Conservation (phyloP, 208 protist genomes). For the Leishmania tarentolae region DNA sequence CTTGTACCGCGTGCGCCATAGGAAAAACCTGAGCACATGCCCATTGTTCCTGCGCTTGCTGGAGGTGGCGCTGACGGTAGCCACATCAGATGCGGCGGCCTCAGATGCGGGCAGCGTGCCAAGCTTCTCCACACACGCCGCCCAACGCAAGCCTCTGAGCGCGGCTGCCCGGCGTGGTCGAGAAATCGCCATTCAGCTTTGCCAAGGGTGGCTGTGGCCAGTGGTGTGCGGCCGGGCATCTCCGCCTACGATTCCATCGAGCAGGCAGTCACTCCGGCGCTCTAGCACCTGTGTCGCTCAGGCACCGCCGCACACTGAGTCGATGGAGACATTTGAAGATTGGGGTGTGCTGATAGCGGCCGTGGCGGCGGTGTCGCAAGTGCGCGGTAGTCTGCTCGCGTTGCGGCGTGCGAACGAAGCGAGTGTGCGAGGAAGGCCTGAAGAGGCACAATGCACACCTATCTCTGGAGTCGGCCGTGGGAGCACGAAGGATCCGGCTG, state of each 20-base stretch:
- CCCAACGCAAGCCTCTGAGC: neutral
- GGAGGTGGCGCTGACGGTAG: conserved; percentile 34
- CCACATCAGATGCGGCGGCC: neutral
- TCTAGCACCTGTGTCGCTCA: neutral
- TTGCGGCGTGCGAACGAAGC: conserved; percentile 14
- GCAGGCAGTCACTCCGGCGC: neutral
- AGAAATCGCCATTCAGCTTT: conserved; percentile 12
- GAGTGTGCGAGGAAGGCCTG: neutral
- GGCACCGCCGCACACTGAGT: neutral
- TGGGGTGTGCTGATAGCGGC: conserved; percentile 30
- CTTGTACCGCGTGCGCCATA: conserved; percentile 24
- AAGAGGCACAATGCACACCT: neutral
- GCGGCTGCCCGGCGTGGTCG: conserved; percentile 8
- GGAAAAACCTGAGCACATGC: conserved; percentile 43
- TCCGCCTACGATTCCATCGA: neutral
- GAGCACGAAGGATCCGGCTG: neutral
- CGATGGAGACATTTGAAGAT: conserved; percentile 11
- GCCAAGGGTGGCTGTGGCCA: conserved; percentile 31
- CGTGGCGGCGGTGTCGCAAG: conserved; percentile 18
- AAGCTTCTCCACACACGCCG: too few relatives aligned
- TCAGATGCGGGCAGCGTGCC: neutral
- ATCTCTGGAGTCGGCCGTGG: neutral
- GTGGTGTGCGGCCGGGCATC: conserved; percentile 16
- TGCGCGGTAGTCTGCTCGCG: conserved; percentile 9
- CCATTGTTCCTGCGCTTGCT: conserved; percentile 55